phyloP scores from a whole-genome alignment of 208 protist genomes.

The Trypanosoma cruzi region DNA sequence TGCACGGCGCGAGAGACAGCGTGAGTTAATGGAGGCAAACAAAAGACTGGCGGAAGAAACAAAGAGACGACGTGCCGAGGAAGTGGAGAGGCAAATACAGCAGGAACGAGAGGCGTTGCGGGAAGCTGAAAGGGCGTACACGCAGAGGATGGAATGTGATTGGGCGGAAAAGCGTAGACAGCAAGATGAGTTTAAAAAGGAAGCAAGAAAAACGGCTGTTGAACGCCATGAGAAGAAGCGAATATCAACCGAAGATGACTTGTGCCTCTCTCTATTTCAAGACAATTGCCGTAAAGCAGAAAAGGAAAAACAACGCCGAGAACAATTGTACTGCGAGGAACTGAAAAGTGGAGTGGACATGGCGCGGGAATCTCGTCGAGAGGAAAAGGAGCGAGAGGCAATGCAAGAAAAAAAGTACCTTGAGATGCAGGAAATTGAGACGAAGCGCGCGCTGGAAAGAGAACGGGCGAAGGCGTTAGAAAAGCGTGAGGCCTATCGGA shows the following conservation, averaged over 20 bases:
- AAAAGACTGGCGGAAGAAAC: slow-evolving; percentile 17
- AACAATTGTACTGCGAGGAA: slow-evolving; percentile 30
- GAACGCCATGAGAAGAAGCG: slow-evolving; percentile 15
- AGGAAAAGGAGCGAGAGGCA: slow-evolving; percentile 13
- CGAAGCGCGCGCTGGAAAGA: slow-evolving; percentile 24
- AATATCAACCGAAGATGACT: slow-evolving; percentile 2
- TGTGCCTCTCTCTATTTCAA: slow-evolving; percentile 4
- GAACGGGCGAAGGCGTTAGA: slow-evolving; percentile 34
- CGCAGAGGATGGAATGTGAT: slow-evolving; percentile 5
- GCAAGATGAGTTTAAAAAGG: slow-evolving; percentile 13
- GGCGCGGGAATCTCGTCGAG: slow-evolving; percentile 25
- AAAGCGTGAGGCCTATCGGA: slow-evolving; percentile 22
- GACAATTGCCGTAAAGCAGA: slow-evolving; percentile 8
- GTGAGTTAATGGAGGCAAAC: slow-evolving; percentile 31
- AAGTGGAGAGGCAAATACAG: slow-evolving; percentile 11
- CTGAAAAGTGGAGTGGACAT: slow-evolving; percentile 29
- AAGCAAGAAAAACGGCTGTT: slow-evolving; percentile 11
- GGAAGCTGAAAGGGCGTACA: slow-evolving; percentile 1
- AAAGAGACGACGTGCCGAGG: slow-evolving; percentile 23
- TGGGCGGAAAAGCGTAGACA: slow-evolving; percentile 10
- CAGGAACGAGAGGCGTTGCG: slow-evolving; percentile 15
- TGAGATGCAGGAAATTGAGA: slow-evolving; percentile 17
- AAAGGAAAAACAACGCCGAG: slow-evolving; percentile 23
- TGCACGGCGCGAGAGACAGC: background rate
- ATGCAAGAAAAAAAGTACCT: slow-evolving; percentile 30